A percentile compares a stretch with the other conserved stretches of the same genome.
Conservation (phyloP, 208 protist species). For the Acanthamoeba lenticulata region DNA sequence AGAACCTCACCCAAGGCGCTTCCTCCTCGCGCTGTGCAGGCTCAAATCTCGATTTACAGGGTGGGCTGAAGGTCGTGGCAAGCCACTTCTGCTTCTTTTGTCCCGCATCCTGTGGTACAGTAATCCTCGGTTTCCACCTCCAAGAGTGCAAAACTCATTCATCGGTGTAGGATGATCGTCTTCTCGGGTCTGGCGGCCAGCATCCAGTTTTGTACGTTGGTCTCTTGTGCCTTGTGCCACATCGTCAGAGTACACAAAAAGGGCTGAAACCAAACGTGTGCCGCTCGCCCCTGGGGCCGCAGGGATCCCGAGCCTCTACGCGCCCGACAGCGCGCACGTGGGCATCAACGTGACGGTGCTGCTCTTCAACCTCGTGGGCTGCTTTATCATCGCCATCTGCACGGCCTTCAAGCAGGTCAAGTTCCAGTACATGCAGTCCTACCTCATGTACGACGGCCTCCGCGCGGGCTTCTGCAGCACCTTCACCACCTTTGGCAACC, state of each 20-base stretch:
- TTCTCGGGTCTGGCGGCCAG: slow-evolving; percentile 6
- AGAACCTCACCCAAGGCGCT: too few relatives aligned
- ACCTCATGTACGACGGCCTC: slow-evolving; percentile 69
- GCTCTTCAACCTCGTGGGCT: slow-evolving; percentile 31
- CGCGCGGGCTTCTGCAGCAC: slow-evolving; percentile 67
- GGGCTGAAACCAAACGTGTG: not conserved
- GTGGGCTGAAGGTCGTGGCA: not conserved
- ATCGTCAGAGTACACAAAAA: too few relatives aligned
- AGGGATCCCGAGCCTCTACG: slow-evolving; percentile 36
- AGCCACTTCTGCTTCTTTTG: not conserved
- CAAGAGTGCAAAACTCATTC: not conserved
- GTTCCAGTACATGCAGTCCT: slow-evolving; percentile 73
- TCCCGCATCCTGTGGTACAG: slow-evolving; percentile 2
- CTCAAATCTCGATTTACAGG: not conserved
- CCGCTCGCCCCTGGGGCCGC: not conserved
- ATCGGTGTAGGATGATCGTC: not conserved
- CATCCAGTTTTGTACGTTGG: slow-evolving; percentile 36
- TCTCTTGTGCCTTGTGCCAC: not conserved
- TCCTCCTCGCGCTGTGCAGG: not conserved
- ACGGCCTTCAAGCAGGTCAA: slow-evolving; percentile 60
- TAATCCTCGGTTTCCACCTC: too few relatives aligned
- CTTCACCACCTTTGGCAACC: slow-evolving; percentile 78
- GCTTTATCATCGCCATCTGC: slow-evolving; percentile 52
- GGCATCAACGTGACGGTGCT: slow-evolving; percentile 43
- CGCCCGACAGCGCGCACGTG: not conserved